Conservation (phyloP, 805 yeast genomes). For the Ogataea degrootiae region DNA sequence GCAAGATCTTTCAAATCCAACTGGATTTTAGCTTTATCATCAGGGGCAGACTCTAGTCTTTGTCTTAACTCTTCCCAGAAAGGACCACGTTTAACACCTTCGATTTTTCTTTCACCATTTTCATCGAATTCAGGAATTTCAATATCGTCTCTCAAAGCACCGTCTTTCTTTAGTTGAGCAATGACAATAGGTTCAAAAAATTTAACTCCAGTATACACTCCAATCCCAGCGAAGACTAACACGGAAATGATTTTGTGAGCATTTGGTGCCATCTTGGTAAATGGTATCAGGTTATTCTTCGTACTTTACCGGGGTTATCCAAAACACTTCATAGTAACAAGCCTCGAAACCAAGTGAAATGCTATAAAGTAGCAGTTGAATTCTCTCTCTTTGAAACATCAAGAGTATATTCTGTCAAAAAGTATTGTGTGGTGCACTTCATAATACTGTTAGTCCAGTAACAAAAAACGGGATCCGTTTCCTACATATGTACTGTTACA, state of each 20-base stretch:
- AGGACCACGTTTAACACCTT: conserved; percentile 17
- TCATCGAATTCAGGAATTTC: conserved; percentile 49
- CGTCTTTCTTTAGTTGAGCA: conserved; percentile 62
- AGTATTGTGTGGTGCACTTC: too few species aligned
- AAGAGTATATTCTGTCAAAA: too few species aligned
- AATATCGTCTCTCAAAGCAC: conserved; percentile 57
- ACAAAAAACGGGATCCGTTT: too few species aligned
- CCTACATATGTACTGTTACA: not conserved
- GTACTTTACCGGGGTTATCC: not conserved
- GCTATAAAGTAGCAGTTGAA: too few species aligned
- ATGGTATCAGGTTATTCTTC: not conserved
- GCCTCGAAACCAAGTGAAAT: too few species aligned
- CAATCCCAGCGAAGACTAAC: conserved; percentile 29
- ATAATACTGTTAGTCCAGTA: too few species aligned
- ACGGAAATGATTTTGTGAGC: conserved; percentile 21
- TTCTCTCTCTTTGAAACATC: too few species aligned
- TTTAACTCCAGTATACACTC: conserved; percentile 51
- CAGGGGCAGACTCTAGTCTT: conserved; percentile 14
- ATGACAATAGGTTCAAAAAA: conserved; percentile 74
- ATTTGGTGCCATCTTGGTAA: conserved; percentile 4
- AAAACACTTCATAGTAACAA: not conserved
- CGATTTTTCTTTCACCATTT: conserved; percentile 32
- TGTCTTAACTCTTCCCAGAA: conserved; percentile 20
- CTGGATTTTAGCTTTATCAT: conserved; percentile 9
- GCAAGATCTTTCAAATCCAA: conserved; percentile 3